Base-by-base conservation (phyloP, 2,329 filamentous ascomycete species). In the Colletotrichum lupini region DNA sequence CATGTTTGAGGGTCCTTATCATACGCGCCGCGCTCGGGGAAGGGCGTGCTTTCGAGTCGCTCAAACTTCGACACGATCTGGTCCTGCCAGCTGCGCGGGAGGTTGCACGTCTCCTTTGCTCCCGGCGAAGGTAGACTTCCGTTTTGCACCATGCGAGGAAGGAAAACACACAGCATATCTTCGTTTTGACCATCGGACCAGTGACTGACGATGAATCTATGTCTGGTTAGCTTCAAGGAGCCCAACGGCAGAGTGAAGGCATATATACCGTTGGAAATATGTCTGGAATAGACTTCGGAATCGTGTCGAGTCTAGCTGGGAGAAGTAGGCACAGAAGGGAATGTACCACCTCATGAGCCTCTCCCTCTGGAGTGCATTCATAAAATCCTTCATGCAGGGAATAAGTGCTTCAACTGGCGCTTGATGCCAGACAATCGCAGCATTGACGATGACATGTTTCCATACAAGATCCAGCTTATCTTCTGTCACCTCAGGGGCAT, bases 371-470 rank as follows among this genome's bases (percentile, higher is more conserved):
- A 97, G 84, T 4, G 85, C 84, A 42, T 92, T 90, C 79, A 90
- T 89, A 58, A 97, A 87, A 4, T 90, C 83, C 19, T 90, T 88
- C 69, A 95, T 88, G 49, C 90, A 88, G 1, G 94, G 90, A 55
- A 97, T 91, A 46, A 97, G 84, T 7, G 92, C 89, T 77, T 97
- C 94, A 80, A 98, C 91, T 1, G 95, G 92, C 6, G 95, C 93
- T 76, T 91, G 89, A 76, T 94, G 92, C 80, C 97, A 91, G 3
- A 92, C 85, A 69, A 95, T 91, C 22, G 94, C 87, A 72, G 86
- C 82, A 74, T 87, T 91, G 65, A 88, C 83, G n/a, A 92, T 82
- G 8, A 92, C 77, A 59, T 84, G 84, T 61, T 86, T 86, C 91
- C 91, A 93, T n/a, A 92, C 78, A 37, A 85, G 79, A 5, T 81